These are phyloP conservation scores for Wickerhamomyces bisporus DNA, from an alignment of 805 yeast genomes.

Conservation along the genomic window DNA sequence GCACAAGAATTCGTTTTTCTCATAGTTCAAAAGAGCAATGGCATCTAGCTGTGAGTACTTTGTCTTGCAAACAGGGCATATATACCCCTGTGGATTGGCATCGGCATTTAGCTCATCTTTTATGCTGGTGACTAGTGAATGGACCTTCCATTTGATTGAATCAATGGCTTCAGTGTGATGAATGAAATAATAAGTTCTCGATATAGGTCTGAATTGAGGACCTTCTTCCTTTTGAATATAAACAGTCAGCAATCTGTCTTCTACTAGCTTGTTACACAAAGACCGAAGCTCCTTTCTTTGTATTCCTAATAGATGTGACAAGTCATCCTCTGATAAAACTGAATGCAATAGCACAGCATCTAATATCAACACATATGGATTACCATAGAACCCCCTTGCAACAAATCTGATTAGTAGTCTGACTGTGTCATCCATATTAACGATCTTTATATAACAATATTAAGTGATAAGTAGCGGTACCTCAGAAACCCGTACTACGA, in stretches of 20 bases:
- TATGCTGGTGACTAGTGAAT: slow-evolving; percentile 70
- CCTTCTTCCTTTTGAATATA: slow-evolving; percentile 71
- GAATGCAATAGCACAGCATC: slow-evolving; percentile 88
- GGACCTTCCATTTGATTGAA: slow-evolving; percentile 94
- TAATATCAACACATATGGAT: slow-evolving; percentile 73
- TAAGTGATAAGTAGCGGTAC: too few species aligned
- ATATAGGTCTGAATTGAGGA: slow-evolving; percentile 57
- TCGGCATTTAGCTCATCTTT: slow-evolving; percentile 81
- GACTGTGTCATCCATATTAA: slow-evolving; percentile 37
- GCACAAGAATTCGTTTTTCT: slow-evolving; percentile 75
- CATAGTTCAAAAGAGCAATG: slow-evolving; percentile 72
- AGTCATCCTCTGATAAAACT: slow-evolving; percentile 88
- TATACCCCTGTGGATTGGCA: slow-evolving; percentile 89
- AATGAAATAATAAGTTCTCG: slow-evolving; percentile 78
- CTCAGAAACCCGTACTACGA: too few species aligned
- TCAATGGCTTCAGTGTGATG: slow-evolving; percentile 93
- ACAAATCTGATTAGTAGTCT: slow-evolving; percentile 63
- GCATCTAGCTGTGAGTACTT: slow-evolving; percentile 87
- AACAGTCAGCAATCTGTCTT: slow-evolving; percentile 71
- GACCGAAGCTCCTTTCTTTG: slow-evolving; percentile 84
- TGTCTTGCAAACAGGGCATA: slow-evolving; percentile 80
- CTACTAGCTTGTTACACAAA: slow-evolving; percentile 72
- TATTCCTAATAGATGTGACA: slow-evolving; percentile 73
- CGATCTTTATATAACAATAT: too few species aligned
- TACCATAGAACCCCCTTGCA: slow-evolving; percentile 80